Evolutionary conservation across 805 yeast species (phyloP).

Genomic region (Candida mattraensis): DNA sequence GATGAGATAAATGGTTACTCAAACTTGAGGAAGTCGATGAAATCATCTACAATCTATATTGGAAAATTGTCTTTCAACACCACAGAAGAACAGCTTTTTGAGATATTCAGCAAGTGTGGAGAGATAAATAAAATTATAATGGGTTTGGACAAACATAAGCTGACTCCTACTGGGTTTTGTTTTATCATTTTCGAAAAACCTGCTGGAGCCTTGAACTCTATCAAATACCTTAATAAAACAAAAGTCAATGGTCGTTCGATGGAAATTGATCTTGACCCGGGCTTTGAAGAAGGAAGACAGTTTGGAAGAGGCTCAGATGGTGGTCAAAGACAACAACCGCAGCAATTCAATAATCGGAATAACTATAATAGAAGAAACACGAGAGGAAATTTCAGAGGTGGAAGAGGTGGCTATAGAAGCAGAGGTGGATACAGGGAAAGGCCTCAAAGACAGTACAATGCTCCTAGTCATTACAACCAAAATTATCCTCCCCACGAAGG

Average conservation of each 20-base stretch:
- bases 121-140: constrained; percentile 76
- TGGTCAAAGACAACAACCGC: constrained; percentile 61
- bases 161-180: constrained; percentile 96
- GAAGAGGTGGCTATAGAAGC: constrained; percentile 13
- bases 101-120: constrained; percentile 82
- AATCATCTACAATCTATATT: constrained; percentile 78
- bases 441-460: constrained; percentile 13
- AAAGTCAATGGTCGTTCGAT: constrained; percentile 79
- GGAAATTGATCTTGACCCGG: constrained; percentile 92
- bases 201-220: constrained; percentile 74
- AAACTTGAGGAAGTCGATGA: constrained; percentile 64
- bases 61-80: constrained; percentile 90
- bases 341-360: constrained; percentile 10
- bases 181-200: constrained; percentile 76
- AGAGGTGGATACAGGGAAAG: constrained; percentile 37
- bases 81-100: constrained; percentile 92
- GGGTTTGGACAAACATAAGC: constrained; percentile 90
- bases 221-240: constrained; percentile 79
- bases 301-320: constrained; percentile 92
- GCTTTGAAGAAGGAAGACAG: constrained; percentile 93
- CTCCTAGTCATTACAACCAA: constrained; percentile 9
- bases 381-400: constrained; percentile 25
- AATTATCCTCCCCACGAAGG: constrained; percentile 8
- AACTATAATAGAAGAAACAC: constrained; percentile 12
- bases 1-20: constrained; percentile 51